These are phyloP conservation scores for Coemansia guatemalensis DNA, from an alignment of 192 early-diverging fungal genomes.

Conservation along the genomic window DNA sequence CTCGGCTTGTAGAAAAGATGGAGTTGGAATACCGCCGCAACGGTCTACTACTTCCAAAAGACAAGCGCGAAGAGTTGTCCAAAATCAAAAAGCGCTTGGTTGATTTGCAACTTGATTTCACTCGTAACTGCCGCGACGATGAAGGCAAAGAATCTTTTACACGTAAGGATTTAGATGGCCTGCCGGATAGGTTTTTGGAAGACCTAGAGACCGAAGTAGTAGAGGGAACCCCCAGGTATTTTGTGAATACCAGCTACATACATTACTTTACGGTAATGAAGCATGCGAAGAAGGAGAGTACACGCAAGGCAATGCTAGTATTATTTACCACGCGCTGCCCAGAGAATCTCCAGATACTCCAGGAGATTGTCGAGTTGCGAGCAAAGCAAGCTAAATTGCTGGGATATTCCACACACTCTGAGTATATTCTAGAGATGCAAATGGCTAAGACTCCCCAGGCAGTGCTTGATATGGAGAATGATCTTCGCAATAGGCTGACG, in stretches of 20 bases:
- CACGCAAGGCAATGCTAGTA: slow-evolving; percentile 46
- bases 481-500: slow-evolving; percentile 51
- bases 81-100: slow-evolving; percentile 58
- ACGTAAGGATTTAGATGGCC: slow-evolving; percentile 60
- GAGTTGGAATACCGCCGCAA: slow-evolving; percentile 60
- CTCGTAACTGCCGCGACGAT: slow-evolving; percentile 56
- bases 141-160: slow-evolving; percentile 47
- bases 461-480: slow-evolving; percentile 59
- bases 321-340: slow-evolving; percentile 50
- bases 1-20: slow-evolving; percentile 60
- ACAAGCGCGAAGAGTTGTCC: slow-evolving; percentile 58
- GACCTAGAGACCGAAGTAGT: slow-evolving; percentile 46
- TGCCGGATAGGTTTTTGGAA: slow-evolving; percentile 63
- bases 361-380: slow-evolving; percentile 51
- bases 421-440: slow-evolving; percentile 62
- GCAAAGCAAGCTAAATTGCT: slow-evolving; percentile 53
- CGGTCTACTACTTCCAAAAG: slow-evolving; percentile 60
- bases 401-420: slow-evolving; percentile 65
- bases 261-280: slow-evolving; percentile 46
- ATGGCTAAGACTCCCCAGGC: slow-evolving; percentile 71
- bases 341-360: slow-evolving; percentile 56
- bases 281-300: slow-evolving; percentile 49
- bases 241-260: slow-evolving; percentile 65
- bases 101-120: slow-evolving; percentile 53
- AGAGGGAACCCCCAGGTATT: slow-evolving; percentile 56